These are phyloP conservation scores for Zasmidium cellare DNA, from an alignment of 2,329 filamentous ascomycete species.

Conservation along the genomic window DNA sequence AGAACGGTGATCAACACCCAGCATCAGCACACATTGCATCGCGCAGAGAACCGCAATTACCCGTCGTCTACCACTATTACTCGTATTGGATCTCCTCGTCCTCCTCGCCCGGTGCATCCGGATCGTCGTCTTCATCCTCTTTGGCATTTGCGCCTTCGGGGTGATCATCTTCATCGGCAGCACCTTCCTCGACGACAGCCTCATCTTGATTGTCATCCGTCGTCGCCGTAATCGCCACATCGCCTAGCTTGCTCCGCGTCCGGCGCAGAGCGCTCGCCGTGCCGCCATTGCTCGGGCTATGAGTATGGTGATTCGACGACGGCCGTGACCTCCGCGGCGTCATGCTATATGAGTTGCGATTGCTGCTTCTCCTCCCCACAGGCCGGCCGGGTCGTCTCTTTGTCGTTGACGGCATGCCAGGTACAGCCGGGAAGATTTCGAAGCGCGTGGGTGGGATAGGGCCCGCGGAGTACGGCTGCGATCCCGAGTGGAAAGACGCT, in stretches of 20 bases:
- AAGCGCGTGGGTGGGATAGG: constrained; percentile 70
- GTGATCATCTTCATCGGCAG: constrained; percentile 26
- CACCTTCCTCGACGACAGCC: constrained; percentile 27
- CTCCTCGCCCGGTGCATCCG: constrained; percentile 25
- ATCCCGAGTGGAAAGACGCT: constrained; percentile 24
- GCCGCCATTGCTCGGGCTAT: constrained; percentile 11
- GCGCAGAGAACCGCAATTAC: background rate
- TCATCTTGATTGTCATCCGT: constrained; percentile 31
- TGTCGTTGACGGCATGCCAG: constrained; percentile 43
- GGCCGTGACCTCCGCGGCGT: constrained; percentile 24
- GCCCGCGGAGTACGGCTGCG: constrained; percentile 31
- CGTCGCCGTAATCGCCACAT: constrained; percentile 31
- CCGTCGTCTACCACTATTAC: constrained; percentile 25
- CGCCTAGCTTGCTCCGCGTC: constrained; percentile 47
- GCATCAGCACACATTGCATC: background rate
- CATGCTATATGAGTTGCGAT: constrained; percentile 24
- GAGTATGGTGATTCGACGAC: constrained; percentile 1
- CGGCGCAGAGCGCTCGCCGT: constrained; percentile 28
- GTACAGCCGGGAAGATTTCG: constrained; percentile 73
- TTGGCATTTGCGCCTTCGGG: constrained; percentile 27
- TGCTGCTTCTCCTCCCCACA: constrained; percentile 28
- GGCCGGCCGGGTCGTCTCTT: constrained; percentile 36
- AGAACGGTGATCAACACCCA: background rate
- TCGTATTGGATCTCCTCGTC: constrained; percentile 33
- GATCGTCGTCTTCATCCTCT: constrained; percentile 26